Evolutionary conservation across 2,329 filamentous ascomycete genomes (phyloP).

Genomic region (Incumbomyces lentus): DNA sequence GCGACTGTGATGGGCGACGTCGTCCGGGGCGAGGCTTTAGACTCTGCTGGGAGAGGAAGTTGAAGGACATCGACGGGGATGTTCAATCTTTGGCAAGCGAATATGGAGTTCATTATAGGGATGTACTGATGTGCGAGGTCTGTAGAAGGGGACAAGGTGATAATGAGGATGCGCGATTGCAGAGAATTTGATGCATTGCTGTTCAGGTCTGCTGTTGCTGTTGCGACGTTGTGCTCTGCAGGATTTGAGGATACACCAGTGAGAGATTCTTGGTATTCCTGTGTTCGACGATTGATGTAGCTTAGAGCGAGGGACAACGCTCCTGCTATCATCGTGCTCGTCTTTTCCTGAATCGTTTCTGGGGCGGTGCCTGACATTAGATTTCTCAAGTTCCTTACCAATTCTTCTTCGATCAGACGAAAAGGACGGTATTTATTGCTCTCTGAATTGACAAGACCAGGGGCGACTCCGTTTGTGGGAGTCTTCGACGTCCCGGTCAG

Average conservation of each 20-base stretch:
- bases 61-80: conserved; percentile 91
- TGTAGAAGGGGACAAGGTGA: conserved; percentile 83
- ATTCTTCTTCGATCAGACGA: conserved; percentile 69
- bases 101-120: conserved; percentile 95
- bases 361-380: conserved; percentile 61
- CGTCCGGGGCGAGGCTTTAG: not conserved
- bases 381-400: conserved; percentile 62
- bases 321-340: conserved; percentile 80
- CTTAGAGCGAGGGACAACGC: conserved; percentile 81
- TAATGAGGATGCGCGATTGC: conserved; percentile 73
- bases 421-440: conserved; percentile 94
- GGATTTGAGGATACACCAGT: conserved; percentile 32
- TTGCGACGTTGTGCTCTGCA: conserved; percentile 20
- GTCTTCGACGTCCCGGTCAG: conserved; percentile 16
- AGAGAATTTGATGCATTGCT: conserved; percentile 35
- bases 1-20: not conserved
- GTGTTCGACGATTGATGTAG: conserved; percentile 75
- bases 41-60: conserved; percentile 33
- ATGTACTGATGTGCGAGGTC: conserved; percentile 87
- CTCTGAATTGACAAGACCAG: conserved; percentile 26
- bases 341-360: conserved; percentile 53
- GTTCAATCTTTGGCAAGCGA: conserved; percentile 77
- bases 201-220: conserved; percentile 20
- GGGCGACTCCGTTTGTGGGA: conserved; percentile 16
- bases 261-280: conserved; percentile 52